These are phyloP conservation scores for Paraurostyla sp. DNA, from an alignment of 73 alveolate genomes.

Conservation along the genomic window DNA sequence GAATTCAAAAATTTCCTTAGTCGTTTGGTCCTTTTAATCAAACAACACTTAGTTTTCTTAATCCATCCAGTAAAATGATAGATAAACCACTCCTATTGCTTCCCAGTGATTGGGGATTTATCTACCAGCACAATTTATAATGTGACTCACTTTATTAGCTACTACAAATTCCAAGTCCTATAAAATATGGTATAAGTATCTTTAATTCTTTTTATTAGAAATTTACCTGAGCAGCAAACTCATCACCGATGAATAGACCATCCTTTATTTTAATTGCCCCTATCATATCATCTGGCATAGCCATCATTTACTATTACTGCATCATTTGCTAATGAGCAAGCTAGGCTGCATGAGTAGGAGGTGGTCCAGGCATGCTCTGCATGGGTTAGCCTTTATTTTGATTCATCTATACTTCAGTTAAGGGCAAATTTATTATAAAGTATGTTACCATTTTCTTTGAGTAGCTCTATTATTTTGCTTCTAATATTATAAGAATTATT, in stretches of 20 bases:
- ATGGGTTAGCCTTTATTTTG: not conserved
- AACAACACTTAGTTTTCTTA: slow-evolving; percentile 60
- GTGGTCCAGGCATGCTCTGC: not conserved
- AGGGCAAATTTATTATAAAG: not conserved
- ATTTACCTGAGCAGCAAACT: slow-evolving; percentile 71
- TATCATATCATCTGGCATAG: slow-evolving; percentile 73
- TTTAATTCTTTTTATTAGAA: not conserved
- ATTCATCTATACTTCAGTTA: not conserved
- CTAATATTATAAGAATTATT: not conserved
- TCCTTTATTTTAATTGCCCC: slow-evolving; percentile 85
- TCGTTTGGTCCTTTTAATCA: slow-evolving; percentile 80
- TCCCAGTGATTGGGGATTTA: slow-evolving; percentile 95
- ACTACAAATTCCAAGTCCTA: slow-evolving; percentile 93
- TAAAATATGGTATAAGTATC: slow-evolving; percentile 64
- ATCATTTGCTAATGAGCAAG: slow-evolving; percentile 20
- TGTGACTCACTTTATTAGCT: slow-evolving; percentile 92
- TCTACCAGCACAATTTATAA: slow-evolving; percentile 94
- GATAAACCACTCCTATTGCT: slow-evolving; percentile 92
- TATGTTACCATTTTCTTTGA: slow-evolving; percentile 40
- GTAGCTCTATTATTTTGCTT: slow-evolving; percentile 10
- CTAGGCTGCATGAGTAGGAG: not conserved
- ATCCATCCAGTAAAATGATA: slow-evolving; percentile 83
- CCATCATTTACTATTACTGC: slow-evolving; percentile 48
- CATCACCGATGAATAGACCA: slow-evolving; percentile 85
- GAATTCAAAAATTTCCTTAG: slow-evolving; percentile 84